These are phyloP conservation scores for Chlorociboria aeruginascens DNA, from an alignment of 495 filamentous ascomycete species.

Conservation along the genomic window DNA sequence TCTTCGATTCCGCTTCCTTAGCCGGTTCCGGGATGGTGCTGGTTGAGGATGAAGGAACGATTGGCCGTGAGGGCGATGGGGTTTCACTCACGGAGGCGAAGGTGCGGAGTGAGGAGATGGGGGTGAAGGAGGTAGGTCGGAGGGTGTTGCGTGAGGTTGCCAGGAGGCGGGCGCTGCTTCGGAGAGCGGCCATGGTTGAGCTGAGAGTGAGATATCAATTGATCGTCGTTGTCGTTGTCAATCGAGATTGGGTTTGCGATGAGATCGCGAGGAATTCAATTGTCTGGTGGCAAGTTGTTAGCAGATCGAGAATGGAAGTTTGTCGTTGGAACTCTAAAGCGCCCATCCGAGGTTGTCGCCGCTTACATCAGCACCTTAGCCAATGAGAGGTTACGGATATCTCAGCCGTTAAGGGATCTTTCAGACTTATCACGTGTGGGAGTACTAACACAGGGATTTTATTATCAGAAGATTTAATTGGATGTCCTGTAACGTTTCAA, in stretches of 20 bases:
- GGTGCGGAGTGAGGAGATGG: neutral
- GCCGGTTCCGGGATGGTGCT: constrained; percentile 31
- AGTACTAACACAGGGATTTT: too few relatives aligned
- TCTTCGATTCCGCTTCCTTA: constrained; percentile 42
- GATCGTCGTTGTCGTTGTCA: neutral
- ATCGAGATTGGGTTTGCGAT: neutral
- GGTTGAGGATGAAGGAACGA: constrained; percentile 37
- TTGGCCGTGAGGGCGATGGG: constrained; percentile 28
- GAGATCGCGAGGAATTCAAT: neutral
- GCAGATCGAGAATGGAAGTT: too few relatives aligned
- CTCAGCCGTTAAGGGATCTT: too few relatives aligned
- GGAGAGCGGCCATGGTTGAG: constrained; percentile 72
- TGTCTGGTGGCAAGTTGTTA: neutral
- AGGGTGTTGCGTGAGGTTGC: constrained; percentile 43
- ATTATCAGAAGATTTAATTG: too few relatives aligned
- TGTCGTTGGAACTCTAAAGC: too few relatives aligned
- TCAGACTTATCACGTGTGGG: too few relatives aligned
- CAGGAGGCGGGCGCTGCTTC: constrained; percentile 53
- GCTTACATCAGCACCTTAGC: too few relatives aligned
- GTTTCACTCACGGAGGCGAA: constrained; percentile 10
- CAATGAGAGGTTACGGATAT: too few relatives aligned
- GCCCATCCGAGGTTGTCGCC: too few relatives aligned
- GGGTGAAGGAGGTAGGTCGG: neutral
- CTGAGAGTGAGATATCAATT: constrained; percentile 7
- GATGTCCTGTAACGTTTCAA: too few relatives aligned